A percentile compares a stretch with the other conserved stretches of the same genome.
Conservation (phyloP, 768 basidiomycete species). For the Paxillus rubicundulus region DNA sequence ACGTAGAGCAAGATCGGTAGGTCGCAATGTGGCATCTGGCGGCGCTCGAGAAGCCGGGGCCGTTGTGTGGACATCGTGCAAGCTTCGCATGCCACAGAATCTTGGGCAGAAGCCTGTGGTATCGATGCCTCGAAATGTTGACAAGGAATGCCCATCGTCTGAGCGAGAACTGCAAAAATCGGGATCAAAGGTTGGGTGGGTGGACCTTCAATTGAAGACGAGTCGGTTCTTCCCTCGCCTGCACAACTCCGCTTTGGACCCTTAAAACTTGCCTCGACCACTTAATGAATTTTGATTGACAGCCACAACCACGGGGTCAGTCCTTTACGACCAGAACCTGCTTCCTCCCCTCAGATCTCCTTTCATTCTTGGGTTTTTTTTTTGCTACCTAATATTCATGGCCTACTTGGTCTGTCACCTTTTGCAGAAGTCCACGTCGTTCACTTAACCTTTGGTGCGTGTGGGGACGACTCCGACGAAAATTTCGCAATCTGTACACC, state of each 20-base stretch:
- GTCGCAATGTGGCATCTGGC: not conserved
- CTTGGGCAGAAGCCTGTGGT: conserved; percentile 11
- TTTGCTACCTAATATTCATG: too few relatives aligned
- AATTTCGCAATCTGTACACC: too few relatives aligned
- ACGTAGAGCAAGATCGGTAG: not conserved
- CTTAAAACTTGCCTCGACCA: not conserved
- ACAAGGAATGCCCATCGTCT: not conserved
- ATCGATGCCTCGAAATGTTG: not conserved
- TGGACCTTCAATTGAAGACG: too few relatives aligned
- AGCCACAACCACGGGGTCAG: conserved; percentile 5
- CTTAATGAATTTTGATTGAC: conserved; percentile 6
- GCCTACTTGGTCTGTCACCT: too few relatives aligned
- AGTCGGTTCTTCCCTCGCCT: conserved; percentile 5
- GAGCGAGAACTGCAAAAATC: not conserved
- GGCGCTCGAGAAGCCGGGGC: conserved; percentile 12
- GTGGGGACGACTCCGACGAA: too few relatives aligned
- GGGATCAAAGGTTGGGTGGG: too few relatives aligned
- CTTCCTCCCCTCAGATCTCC: too few relatives aligned
- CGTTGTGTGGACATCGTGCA: not conserved
- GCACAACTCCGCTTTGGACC: conserved; percentile 20
- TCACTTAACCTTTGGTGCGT: too few relatives aligned
- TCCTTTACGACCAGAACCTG: not conserved
- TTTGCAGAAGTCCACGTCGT: too few relatives aligned
- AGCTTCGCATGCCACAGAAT: not conserved
- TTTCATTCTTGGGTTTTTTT: too few relatives aligned